phyloP scores from a whole-genome alignment of 1,284 basidiomycete species.

The Taiwanofungus camphoratus region DNA sequence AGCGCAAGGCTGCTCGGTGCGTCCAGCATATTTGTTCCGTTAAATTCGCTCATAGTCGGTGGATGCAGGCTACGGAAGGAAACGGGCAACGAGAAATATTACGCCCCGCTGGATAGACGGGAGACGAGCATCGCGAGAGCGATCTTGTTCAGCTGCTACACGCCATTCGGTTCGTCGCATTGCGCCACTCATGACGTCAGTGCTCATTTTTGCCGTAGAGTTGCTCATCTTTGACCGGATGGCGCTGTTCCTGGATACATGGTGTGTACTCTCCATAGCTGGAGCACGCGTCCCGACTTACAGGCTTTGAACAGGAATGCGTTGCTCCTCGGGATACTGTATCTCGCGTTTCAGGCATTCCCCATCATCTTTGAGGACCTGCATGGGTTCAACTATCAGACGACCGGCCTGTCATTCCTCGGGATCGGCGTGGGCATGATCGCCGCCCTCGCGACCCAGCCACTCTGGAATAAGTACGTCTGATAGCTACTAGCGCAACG shows the following conservation, averaged over 20 bases:
- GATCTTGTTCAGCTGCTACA: slow-evolving; percentile 37
- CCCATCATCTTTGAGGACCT: slow-evolving; percentile 61
- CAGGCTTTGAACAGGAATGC: slow-evolving; percentile 37
- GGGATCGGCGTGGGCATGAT: slow-evolving; percentile 71
- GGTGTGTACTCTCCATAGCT: slow-evolving; percentile 24
- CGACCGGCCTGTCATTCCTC: slow-evolving; percentile 62
- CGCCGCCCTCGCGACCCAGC: slow-evolving; percentile 47
- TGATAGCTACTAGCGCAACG: slow-evolving; percentile 7
- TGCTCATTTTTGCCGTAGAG: slow-evolving; percentile 45
- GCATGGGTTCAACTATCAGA: slow-evolving; percentile 57
- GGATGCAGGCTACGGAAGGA: slow-evolving; percentile 43
- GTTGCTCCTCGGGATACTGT: slow-evolving; percentile 69
- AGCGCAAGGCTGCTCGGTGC: slow-evolving; percentile 44
- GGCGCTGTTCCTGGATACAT: slow-evolving; percentile 64
- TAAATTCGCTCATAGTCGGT: not conserved
- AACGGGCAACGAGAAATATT: slow-evolving; percentile 51
- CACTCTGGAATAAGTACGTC: slow-evolving; percentile 55
- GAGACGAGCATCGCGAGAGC: slow-evolving; percentile 34
- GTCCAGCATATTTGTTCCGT: slow-evolving; percentile 1
- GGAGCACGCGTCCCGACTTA: not conserved
- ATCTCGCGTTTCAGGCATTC: slow-evolving; percentile 69
- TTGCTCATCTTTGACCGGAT: slow-evolving; percentile 68
- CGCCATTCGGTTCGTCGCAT: slow-evolving; percentile 64
- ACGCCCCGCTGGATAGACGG: slow-evolving; percentile 48
- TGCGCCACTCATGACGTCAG: not conserved